Evolutionary conservation across 768 basidiomycete genomes (phyloP), one percentile per base, ranked within the genome.

Genomic region (Hysterangium stoloniferum): DNA sequence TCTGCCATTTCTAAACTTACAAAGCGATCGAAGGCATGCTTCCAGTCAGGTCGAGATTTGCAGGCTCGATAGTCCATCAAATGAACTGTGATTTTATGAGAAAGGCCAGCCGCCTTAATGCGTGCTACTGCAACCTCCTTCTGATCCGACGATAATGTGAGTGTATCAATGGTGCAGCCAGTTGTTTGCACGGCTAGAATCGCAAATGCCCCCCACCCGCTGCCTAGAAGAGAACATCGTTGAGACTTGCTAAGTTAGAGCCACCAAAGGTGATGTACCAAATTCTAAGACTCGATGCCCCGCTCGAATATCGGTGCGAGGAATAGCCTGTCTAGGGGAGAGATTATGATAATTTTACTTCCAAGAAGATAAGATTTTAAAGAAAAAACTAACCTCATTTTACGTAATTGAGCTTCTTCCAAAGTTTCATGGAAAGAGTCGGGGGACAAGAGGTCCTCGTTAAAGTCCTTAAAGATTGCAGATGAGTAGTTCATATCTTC

Each of bases 401-500:
- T 86, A 28, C 79, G 71, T 7, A 82, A 63, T 58, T 82, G 81
- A 1, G 79, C 79, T 8, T 66, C 63, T 51, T 73, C 61, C 15
- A 75, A 63, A 27, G 62, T 60, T 44, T 69, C 65, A 7, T 4
- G 9, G 20, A 29, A 32, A 4, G 34, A 38, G 28, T 49, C 8
- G 31, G n/a, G 24, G 19, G 47, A 54, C 6, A 49, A n/a, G 29
- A 66, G 24, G 48, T 67, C 67, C 13, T 50, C 58, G 48, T 68
- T 88, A 11, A 80, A 71, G n/a, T 82, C 77, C 45, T 70, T 71
- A 82, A 87, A 95, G 48, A 94, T 75, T 1, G 79, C 92, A 63
- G 88, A 91, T 0, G 89, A 92, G 66, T 93, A 95, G 79, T 91
- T 94, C 92, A 95, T 94, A 66, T 94, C 91, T 47, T 78, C 73